Base-by-base conservation (phyloP, 169 alveolate genomes). In the Perkinsus marinus region DNA sequence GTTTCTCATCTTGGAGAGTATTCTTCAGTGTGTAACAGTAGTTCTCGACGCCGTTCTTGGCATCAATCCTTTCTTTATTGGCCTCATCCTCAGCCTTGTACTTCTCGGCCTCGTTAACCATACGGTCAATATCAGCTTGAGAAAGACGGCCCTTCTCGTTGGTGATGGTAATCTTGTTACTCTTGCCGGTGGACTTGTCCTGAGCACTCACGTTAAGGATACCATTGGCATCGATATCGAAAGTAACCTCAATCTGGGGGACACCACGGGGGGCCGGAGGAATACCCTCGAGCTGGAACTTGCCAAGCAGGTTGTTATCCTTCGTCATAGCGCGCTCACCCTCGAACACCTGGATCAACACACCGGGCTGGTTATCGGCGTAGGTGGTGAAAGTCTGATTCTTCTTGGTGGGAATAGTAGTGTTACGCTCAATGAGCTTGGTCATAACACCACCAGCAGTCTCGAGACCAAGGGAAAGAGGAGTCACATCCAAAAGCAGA, bases 191-290 rank as follows among this genome's bases (percentile, higher is more conserved):
- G 90, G 98, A 95, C 96, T 98, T 98, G 93, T 98, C 99, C 93
- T 94, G 97, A 89, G 99, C 99, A 17, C 98, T 94, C 37, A 98
- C 99, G 95, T 97, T 97, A 95, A 98, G 94, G 91, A 98, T 97
- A 92, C 99, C 99, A 95, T 98, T 98, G 79, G 98, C 99, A 95
- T 98, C 99, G 68, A 98, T 96, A 94, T 98, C 99, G 92, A 98
- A 98, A 34, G 99, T 97, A 91, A 98, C 99, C 95, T 98, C 99
- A 93, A 98, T 98, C 95, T 98, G 99, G 37, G 99, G 99, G 22
- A 97, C 98, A 68, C 98, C 98, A 92, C 99, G 95, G 36, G 99
- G 99, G 36, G 99, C 98, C 13, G 98, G 99, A 30, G 99, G 98
- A 90, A 98, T 98, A 39, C 99, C 99, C 79, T 97, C 98, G 90